Evolutionary conservation across 2,329 filamentous ascomycete genomes (phyloP).

Genomic region (Fusarium sp.): DNA sequence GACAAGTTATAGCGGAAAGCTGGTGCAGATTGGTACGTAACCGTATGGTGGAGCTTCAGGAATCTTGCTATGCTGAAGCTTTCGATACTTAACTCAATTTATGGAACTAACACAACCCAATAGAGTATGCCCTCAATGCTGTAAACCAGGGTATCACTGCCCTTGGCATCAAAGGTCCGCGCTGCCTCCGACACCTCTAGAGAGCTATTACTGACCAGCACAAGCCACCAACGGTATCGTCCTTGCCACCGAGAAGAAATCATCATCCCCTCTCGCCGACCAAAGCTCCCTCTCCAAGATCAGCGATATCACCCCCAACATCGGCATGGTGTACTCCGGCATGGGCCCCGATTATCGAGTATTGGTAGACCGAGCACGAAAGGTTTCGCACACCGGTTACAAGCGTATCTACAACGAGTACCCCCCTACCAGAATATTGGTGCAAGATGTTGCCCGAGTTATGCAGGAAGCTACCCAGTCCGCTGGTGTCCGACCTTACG

Average conservation of each 20-base stretch:
- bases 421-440: constrained; percentile 98
- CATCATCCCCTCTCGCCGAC: constrained; percentile 96
- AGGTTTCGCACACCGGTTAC: constrained; percentile 98
- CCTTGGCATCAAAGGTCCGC: constrained; percentile 94
- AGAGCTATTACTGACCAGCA: constrained; percentile 40
- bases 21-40: constrained; percentile 89
- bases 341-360: constrained; percentile 99
- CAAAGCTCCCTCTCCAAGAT: constrained; percentile 96
- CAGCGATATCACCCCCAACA: constrained; percentile 97
- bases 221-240: constrained; percentile 98
- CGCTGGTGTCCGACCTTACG: constrained; percentile 96
- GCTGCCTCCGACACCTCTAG: constrained; percentile 3
- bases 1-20: constrained; percentile 82
- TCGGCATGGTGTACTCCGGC: constrained; percentile 99
- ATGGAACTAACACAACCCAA: constrained; percentile 34
- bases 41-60: neutral
- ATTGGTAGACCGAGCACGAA: constrained; percentile 96
- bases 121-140: constrained; percentile 98
- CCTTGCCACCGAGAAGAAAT: constrained; percentile 99
- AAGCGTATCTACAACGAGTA: constrained; percentile 99
- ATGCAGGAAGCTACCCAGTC: constrained; percentile 99
- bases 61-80: neutral
- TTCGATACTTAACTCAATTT: neutral
- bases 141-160: constrained; percentile 99
- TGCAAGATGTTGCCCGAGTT: constrained; percentile 96